phyloP scores from a whole-genome alignment of 371 early-diverging fungal genomes.

The Circinella minor region DNA sequence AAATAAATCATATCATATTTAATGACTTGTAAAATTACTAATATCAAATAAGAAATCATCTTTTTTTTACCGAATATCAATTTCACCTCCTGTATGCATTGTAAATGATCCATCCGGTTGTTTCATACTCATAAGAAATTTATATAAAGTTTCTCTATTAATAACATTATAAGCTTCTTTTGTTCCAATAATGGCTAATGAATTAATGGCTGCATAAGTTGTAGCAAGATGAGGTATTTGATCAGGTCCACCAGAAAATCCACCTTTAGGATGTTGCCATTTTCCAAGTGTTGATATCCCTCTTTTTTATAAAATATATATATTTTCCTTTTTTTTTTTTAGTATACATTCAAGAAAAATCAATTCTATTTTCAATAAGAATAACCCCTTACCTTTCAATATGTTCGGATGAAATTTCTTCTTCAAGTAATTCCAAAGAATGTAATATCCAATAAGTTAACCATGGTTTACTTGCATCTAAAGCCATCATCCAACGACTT shows the following conservation, averaged over 20 bases:
- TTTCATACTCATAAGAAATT: slow-evolving; percentile 84
- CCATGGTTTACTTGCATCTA: slow-evolving; percentile 95
- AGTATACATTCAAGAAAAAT: too few species aligned
- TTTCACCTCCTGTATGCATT: slow-evolving; percentile 93
- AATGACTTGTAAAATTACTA: too few species aligned
- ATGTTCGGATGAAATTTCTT: slow-evolving; percentile 39
- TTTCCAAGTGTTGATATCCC: slow-evolving; percentile 65
- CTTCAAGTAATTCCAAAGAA: slow-evolving; percentile 76
- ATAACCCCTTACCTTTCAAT: too few species aligned
- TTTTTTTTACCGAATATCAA: slow-evolving; percentile 82
- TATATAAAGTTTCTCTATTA: slow-evolving; percentile 65
- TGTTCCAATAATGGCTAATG: slow-evolving; percentile 75
- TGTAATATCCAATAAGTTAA: slow-evolving; percentile 91
- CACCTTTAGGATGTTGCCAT: slow-evolving; percentile 80
- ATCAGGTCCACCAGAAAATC: slow-evolving; percentile 87
- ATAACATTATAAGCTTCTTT: slow-evolving; percentile 75
- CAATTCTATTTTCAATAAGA: too few species aligned
- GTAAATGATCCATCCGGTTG: slow-evolving; percentile 89
- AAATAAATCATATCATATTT: too few species aligned
- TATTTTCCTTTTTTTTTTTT: neutral
- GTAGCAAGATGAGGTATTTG: slow-evolving; percentile 85
- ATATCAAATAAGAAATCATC: too few species aligned
- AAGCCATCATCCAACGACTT: slow-evolving; percentile 62
- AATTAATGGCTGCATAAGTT: slow-evolving; percentile 85
- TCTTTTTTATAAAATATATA: slow-evolving; percentile 33